These are phyloP conservation scores for Drechslerella stenobrocha DNA, from an alignment of 2,329 filamentous ascomycete species.

Conservation along the genomic window DNA sequence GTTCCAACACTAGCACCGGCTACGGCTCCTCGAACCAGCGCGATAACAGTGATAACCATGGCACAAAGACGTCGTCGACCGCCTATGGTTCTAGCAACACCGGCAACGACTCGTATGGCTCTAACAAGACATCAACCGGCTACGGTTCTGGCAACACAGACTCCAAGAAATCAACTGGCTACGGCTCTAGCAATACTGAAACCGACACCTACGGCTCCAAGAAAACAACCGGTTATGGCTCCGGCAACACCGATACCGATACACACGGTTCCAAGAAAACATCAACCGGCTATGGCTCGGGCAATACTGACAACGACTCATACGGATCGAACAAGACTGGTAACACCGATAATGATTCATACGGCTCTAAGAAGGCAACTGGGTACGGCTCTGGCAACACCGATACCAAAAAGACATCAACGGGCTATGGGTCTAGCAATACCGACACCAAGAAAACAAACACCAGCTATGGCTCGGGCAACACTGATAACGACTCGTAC, in stretches of 20 bases:
- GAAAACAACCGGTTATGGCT: constrained; percentile 21
- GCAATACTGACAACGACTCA: constrained; percentile 31
- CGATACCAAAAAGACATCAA: constrained; percentile 22
- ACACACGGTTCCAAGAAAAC: constrained; percentile 12
- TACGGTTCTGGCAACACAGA: no score
- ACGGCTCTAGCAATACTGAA: constrained; percentile 32
- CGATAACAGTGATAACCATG: no score
- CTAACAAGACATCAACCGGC: constrained; percentile 2
- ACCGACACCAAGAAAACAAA: constrained; percentile 35
- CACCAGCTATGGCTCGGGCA: no score
- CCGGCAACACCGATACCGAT: constrained; percentile 32
- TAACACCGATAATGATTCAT: constrained; percentile 36
- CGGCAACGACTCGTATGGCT: constrained; percentile 29
- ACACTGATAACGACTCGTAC: constrained; percentile 51
- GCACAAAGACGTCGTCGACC: not conserved
- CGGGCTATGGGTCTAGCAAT: constrained; percentile 5
- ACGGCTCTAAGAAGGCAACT: constrained; percentile 35
- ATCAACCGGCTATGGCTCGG: no score
- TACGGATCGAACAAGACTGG: constrained; percentile 57
- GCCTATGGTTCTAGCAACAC: constrained; percentile 1
- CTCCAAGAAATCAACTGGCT: no score
- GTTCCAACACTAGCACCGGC: no score
- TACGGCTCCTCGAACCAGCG: no score
- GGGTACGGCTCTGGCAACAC: constrained; percentile 14
- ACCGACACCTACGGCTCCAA: constrained; percentile 19